Evolutionary conservation across 305 asterid species (phyloP).

Genomic region (Solanum hybrid): DNA sequence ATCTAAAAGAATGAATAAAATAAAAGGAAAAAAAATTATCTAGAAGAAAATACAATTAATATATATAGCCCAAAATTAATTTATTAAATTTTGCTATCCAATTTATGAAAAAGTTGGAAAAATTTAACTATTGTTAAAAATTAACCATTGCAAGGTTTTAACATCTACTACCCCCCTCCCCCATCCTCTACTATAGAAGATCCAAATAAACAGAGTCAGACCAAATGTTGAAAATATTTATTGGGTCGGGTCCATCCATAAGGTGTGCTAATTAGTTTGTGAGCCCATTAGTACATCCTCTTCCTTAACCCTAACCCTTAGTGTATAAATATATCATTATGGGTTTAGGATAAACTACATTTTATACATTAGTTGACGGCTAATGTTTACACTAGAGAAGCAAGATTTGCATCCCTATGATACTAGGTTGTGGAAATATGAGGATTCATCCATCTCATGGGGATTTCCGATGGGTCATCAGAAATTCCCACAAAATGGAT

Average conservation of each 20-base stretch:
- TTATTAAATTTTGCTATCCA: background rate
- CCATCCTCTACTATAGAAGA: background rate
- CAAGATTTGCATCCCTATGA: background rate
- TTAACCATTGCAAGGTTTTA: slow-evolving; percentile 25
- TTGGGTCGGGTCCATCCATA: background rate
- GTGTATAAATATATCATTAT: background rate
- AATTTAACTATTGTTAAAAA: background rate
- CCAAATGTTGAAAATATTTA: background rate
- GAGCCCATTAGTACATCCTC: background rate
- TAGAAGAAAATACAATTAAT: slow-evolving; percentile 3
- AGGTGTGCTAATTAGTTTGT: background rate
- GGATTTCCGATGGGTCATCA: background rate
- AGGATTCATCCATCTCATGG: background rate
- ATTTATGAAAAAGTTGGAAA: background rate
- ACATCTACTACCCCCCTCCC: background rate
- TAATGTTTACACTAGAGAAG: background rate
- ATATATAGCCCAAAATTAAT: slow-evolving; percentile 7
- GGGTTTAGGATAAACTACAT: no score
- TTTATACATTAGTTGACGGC: no score
- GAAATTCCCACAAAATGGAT: no score
- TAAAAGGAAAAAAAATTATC: background rate
- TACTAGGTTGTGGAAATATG: background rate
- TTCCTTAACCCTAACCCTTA: background rate
- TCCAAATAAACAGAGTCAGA: background rate
- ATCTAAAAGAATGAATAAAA: background rate